phyloP scores from a whole-genome alignment of 257 asterid species.

The Nicotiana undulata region DNA sequence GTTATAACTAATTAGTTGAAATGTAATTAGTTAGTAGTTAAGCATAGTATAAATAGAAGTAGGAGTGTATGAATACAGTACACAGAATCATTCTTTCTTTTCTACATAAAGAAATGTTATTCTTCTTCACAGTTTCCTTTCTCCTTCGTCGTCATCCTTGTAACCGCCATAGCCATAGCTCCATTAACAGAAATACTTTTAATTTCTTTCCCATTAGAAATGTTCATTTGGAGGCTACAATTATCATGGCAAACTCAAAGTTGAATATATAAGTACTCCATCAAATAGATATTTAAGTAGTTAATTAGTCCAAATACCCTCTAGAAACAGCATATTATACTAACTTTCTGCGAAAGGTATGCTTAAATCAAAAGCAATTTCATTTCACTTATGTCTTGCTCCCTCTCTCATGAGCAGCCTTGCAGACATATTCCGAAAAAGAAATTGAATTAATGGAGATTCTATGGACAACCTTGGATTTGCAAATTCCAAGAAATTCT shows the following conservation, averaged over 20 bases:
- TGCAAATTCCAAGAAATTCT: neutral
- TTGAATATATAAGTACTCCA: too few relatives aligned
- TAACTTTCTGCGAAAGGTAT: conserved; percentile 3
- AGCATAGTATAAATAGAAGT: too few relatives aligned
- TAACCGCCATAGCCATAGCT: too few relatives aligned
- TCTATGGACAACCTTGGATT: neutral
- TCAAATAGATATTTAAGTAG: neutral
- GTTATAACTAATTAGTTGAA: too few relatives aligned
- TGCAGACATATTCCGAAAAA: neutral
- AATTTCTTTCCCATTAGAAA: neutral
- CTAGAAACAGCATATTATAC: neutral
- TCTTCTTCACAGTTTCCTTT: too few relatives aligned
- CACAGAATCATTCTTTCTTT: too few relatives aligned
- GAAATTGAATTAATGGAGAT: neutral
- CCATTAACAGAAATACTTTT: too few relatives aligned
- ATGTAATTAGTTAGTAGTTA: too few relatives aligned
- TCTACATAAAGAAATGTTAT: too few relatives aligned
- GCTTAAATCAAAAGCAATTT: neutral
- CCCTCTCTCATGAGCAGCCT: neutral
- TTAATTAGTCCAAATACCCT: neutral
- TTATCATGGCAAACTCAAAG: too few relatives aligned
- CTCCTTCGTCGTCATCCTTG: too few relatives aligned
- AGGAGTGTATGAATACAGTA: too few relatives aligned
- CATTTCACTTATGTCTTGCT: neutral
- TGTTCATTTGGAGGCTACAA: neutral